phyloP scores from a whole-genome alignment of 192 early-diverging fungal species.

The Podila epigama region DNA sequence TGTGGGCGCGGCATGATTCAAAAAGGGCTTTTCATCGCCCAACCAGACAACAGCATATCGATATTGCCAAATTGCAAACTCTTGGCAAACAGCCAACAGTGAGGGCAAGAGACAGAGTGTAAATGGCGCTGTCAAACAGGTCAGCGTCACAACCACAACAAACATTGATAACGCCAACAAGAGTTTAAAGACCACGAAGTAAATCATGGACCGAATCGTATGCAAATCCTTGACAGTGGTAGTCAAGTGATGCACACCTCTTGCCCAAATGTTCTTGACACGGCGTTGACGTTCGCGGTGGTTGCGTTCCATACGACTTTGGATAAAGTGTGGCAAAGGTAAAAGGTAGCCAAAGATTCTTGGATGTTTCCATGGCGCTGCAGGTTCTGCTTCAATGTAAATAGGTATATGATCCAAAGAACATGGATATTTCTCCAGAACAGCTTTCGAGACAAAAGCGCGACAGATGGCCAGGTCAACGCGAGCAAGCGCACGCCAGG shows the following conservation, averaged over 20 bases:
- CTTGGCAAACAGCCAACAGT: constrained; percentile 10
- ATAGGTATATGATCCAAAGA: constrained; percentile 7
- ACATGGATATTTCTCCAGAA: constrained; percentile 10
- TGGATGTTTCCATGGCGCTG: background rate
- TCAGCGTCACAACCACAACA: constrained; percentile 6
- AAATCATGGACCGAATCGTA: constrained; percentile 17
- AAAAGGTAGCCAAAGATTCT: too few species aligned
- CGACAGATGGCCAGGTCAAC: constrained; percentile 17
- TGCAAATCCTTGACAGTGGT: constrained; percentile 9
- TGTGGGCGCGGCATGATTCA: constrained; percentile 6
- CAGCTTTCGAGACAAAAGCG: constrained; percentile 4
- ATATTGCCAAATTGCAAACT: constrained; percentile 27
- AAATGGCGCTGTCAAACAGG: constrained; percentile 18
- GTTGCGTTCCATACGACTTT: background rate
- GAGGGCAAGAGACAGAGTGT: constrained; percentile 34
- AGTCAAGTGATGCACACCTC: constrained; percentile 3
- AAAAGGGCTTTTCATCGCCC: constrained; percentile 11
- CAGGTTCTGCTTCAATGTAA: background rate
- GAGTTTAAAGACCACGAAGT: constrained; percentile 34
- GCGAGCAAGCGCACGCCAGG: constrained; percentile 37
- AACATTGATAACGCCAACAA: constrained; percentile 27
- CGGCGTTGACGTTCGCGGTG: constrained; percentile 15
- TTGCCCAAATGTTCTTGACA: constrained; percentile 27
- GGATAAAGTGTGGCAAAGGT: constrained; percentile 1
- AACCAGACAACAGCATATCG: constrained; percentile 41